Conservation (phyloP, 169 alveolate genomes). For the Amoebophrya sp. region DNA sequence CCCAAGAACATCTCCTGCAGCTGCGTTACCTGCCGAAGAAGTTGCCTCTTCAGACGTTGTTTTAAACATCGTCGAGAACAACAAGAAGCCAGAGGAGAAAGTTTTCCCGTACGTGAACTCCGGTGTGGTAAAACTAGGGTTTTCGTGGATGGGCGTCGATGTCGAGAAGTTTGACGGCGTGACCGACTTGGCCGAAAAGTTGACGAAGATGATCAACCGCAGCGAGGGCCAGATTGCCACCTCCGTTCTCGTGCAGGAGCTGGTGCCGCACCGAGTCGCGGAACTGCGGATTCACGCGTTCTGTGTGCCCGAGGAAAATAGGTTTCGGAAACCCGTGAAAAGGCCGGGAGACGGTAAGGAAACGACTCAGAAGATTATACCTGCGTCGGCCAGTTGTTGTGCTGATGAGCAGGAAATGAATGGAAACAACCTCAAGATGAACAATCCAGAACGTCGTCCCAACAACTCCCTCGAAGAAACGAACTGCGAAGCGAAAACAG, state of each 20-base stretch:
- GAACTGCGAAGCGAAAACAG: neutral
- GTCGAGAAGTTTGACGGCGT: neutral
- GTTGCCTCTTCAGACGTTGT: too few species aligned
- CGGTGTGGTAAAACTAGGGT: neutral
- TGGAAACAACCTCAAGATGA: neutral
- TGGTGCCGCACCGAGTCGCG: neutral
- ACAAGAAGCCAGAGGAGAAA: too few species aligned
- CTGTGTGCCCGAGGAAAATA: neutral
- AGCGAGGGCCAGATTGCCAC: neutral
- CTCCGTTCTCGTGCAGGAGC: neutral
- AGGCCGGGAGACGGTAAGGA: neutral
- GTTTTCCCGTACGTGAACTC: neutral
- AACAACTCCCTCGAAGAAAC: neutral
- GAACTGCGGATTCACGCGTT: neutral
- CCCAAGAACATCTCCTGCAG: too few species aligned
- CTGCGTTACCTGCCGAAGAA: too few species aligned
- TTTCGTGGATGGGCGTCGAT: neutral
- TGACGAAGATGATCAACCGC: neutral
- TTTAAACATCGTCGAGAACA: neutral
- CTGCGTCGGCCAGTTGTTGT: too few species aligned
- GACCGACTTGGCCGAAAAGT: neutral
- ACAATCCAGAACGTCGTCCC: neutral
- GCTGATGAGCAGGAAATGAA: neutral
- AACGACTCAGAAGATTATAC: too few species aligned
- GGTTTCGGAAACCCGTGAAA: neutral